Conservation (phyloP, 805 yeast genomes). For the Saturnispora besseyi region DNA sequence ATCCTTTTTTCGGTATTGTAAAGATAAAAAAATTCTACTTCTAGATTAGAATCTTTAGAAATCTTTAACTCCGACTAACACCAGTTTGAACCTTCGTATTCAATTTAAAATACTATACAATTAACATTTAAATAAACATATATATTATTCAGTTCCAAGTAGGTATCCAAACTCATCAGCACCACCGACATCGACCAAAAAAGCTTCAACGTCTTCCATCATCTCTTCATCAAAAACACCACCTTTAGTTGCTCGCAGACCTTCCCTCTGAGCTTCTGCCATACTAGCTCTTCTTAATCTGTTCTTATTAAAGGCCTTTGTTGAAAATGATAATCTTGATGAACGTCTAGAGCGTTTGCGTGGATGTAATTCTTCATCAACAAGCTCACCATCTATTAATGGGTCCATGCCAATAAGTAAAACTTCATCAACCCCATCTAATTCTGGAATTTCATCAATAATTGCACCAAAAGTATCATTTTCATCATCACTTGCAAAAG, state of each 20-base stretch:
- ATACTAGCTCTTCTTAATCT: slow-evolving; percentile 55
- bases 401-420: slow-evolving; percentile 11
- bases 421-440: slow-evolving; percentile 8
- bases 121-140: not conserved
- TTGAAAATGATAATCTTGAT: not conserved
- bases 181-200: slow-evolving; percentile 43
- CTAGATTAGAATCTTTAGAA: too few relatives aligned
- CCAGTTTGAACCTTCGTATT: not conserved
- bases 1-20: too few relatives aligned
- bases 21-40: too few relatives aligned
- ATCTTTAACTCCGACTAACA: too few relatives aligned
- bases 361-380: not conserved
- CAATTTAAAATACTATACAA: not conserved
- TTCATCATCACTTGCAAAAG: slow-evolving; percentile 7
- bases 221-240: slow-evolving; percentile 73
- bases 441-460: not conserved
- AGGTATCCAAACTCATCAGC: slow-evolving; percentile 33
- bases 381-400: not conserved
- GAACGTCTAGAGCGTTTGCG: not conserved
- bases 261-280: slow-evolving; percentile 70
- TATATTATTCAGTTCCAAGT: slow-evolving; percentile 22
- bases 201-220: slow-evolving; percentile 65
- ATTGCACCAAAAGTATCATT: not conserved
- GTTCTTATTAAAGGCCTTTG: not conserved
- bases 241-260: slow-evolving; percentile 61